Conservation (phyloP, 495 filamentous ascomycete species). For the Extremus antarcticus region DNA sequence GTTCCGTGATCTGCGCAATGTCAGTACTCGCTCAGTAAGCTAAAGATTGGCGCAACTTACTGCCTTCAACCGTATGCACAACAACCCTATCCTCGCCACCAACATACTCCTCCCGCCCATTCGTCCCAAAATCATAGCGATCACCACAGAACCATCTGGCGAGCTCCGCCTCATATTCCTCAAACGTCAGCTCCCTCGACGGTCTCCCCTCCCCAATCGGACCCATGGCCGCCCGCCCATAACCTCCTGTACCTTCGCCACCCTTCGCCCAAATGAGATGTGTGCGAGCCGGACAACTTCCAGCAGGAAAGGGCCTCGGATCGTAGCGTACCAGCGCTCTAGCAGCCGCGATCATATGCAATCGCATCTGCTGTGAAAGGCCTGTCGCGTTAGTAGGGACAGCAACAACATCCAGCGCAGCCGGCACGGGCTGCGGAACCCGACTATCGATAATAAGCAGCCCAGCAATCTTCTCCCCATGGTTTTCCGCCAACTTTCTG, state of each 20-base stretch:
- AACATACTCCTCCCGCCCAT: conserved; percentile 15
- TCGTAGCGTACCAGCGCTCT: conserved; percentile 15
- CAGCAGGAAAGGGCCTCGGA: conserved; percentile 11
- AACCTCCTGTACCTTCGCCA: conserved; percentile 4
- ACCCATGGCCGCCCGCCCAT: conserved; percentile 8
- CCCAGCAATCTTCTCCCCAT: conserved; percentile 12
- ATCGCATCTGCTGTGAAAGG: conserved; percentile 11
- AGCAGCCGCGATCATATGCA: conserved; percentile 14
- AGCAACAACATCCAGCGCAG: conserved; percentile 13
- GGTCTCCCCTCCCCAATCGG: conserved; percentile 3
- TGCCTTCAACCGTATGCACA: conserved; percentile 15
- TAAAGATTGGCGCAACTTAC: too few relatives aligned
- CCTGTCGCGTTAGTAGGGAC: conserved; percentile 13
- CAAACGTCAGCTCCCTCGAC: conserved; percentile 4
- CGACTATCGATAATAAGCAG: conserved; percentile 19
- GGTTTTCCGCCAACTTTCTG: background rate
- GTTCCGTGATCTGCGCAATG: background rate
- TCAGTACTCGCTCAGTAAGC: background rate
- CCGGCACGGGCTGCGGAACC: conserved; percentile 16
- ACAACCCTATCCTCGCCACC: conserved; percentile 5
- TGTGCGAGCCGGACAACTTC: conserved; percentile 3
- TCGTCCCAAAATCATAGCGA: conserved; percentile 16
- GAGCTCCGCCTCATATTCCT: conserved; percentile 13
- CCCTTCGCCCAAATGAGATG: conserved; percentile 13
- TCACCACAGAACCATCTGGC: conserved; percentile 17